Percentiles rank a stretch among this genome's conserved stretches.
Evolutionary conservation across 371 early-diverging fungal species (phyloP).

Genomic region (Lichtheimia ornata): DNA sequence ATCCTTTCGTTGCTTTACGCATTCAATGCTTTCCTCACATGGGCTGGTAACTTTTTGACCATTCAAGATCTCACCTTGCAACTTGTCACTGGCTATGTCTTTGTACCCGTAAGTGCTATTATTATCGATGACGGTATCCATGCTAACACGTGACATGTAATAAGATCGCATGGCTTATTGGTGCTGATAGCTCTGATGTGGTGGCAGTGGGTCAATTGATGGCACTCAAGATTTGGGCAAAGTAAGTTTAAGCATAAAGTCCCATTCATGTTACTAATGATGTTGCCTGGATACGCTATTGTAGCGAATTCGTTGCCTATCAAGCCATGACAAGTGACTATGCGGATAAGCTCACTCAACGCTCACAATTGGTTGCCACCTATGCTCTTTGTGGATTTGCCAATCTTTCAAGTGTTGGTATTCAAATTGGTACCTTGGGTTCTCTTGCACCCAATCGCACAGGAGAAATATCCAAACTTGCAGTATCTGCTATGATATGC

Average conservation of each 20-base stretch:
- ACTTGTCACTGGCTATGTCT: slow-evolving; percentile 72
- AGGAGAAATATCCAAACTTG: slow-evolving; percentile 74
- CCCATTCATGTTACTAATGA: too few relatives aligned
- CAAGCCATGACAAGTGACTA: slow-evolving; percentile 37
- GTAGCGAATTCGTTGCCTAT: slow-evolving; percentile 86
- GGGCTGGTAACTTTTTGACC: slow-evolving; percentile 75
- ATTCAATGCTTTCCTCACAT: slow-evolving; percentile 72
- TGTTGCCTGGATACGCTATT: too few relatives aligned
- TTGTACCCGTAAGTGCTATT: slow-evolving; percentile 29
- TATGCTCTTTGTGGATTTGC: slow-evolving; percentile 92
- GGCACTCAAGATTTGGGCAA: slow-evolving; percentile 86
- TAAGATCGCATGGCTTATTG: slow-evolving; percentile 80
- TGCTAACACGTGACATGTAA: neutral
- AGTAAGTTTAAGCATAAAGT: slow-evolving; percentile 19
- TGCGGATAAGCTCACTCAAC: slow-evolving; percentile 31
- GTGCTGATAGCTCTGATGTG: slow-evolving; percentile 66
- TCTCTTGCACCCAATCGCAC: slow-evolving; percentile 82
- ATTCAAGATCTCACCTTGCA: slow-evolving; percentile 66
- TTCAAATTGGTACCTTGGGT: slow-evolving; percentile 81
- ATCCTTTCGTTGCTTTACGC: slow-evolving; percentile 73
- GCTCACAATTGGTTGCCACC: slow-evolving; percentile 60
- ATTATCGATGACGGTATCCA: too few relatives aligned
- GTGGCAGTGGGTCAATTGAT: slow-evolving; percentile 72
- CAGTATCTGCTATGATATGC: slow-evolving; percentile 79
- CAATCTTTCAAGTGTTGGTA: slow-evolving; percentile 86